Evolutionary conservation across 2,329 filamentous ascomycete genomes (phyloP).

Genomic region (Bipolaris victoriae): DNA sequence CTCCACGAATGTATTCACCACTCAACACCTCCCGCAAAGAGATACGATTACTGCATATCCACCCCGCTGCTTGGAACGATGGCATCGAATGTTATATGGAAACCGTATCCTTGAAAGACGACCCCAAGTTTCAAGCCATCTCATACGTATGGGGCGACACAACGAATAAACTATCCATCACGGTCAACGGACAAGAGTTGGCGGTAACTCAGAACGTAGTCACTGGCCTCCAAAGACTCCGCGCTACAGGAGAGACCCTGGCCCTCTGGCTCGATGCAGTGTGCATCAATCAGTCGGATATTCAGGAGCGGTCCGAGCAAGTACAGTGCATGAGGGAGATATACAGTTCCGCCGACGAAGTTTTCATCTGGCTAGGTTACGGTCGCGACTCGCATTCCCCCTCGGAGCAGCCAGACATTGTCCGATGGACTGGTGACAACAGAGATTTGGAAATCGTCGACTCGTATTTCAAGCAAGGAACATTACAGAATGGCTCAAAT

Average conservation of each 20-base stretch:
- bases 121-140: constrained; percentile 4
- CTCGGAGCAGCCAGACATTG: neutral
- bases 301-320: constrained; percentile 9
- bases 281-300: constrained; percentile 24
- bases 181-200: neutral
- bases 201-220: constrained; percentile 1
- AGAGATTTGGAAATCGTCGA: neutral
- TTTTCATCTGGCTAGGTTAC: constrained; percentile 9
- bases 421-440: neutral
- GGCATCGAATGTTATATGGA: neutral
- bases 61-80: neutral
- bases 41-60: constrained; percentile 8
- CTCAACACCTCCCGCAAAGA: constrained; percentile 3
- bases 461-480: neutral
- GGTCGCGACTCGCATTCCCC: neutral
- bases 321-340: constrained; percentile 19
- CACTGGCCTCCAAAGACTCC: constrained; percentile 1
- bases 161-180: neutral
- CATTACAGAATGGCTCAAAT: neutral
- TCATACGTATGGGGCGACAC: constrained; percentile 11
- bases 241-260: neutral
- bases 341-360: constrained; percentile 8
- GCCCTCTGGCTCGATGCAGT: constrained; percentile 16
- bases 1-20: neutral
- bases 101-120: constrained; percentile 4